These are phyloP conservation scores for Zygotorulaspora chibaensis DNA, from an alignment of 805 yeast genomes.

Conservation along the genomic window DNA sequence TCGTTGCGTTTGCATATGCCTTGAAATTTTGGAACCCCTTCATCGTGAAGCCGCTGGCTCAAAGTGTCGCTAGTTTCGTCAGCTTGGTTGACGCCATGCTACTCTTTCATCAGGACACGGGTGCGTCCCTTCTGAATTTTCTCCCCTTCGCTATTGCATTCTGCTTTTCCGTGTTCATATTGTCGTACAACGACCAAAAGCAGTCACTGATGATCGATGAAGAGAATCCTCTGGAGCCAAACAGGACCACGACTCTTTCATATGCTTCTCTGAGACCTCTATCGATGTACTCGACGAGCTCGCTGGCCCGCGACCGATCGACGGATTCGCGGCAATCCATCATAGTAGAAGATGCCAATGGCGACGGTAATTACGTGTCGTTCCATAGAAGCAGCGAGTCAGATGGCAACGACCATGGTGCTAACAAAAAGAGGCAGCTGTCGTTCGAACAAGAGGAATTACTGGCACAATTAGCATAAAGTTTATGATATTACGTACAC, in stretches of 20 bases:
- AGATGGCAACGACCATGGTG: constrained; percentile 1
- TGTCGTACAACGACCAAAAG: background rate
- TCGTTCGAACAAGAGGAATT: constrained; percentile 16
- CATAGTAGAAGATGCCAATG: constrained; percentile 2
- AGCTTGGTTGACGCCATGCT: background rate
- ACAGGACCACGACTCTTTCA: constrained; percentile 13
- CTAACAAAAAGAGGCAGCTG: constrained; percentile 9
- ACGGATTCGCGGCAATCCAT: constrained; percentile 2
- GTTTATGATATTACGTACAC: background rate
- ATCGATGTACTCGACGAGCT: constrained; percentile 9
- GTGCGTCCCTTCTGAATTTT: background rate
- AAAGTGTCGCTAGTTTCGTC: background rate
- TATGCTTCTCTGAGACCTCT: constrained; percentile 15
- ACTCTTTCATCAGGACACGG: background rate
- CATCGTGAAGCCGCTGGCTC: background rate
- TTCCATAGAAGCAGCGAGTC: constrained; percentile 11
- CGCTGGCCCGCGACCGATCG: constrained; percentile 2
- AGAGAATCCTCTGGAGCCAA: constrained; percentile 2
- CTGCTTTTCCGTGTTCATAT: background rate
- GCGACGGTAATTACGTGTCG: constrained; percentile 12
- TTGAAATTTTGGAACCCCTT: background rate
- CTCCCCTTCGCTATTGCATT: background rate
- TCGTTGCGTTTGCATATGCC: background rate
- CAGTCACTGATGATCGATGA: background rate
- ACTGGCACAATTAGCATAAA: constrained; percentile 11